Base-by-base conservation (phyloP, 495 filamentous ascomycete species). In the Trichocladium uniseriatum region DNA sequence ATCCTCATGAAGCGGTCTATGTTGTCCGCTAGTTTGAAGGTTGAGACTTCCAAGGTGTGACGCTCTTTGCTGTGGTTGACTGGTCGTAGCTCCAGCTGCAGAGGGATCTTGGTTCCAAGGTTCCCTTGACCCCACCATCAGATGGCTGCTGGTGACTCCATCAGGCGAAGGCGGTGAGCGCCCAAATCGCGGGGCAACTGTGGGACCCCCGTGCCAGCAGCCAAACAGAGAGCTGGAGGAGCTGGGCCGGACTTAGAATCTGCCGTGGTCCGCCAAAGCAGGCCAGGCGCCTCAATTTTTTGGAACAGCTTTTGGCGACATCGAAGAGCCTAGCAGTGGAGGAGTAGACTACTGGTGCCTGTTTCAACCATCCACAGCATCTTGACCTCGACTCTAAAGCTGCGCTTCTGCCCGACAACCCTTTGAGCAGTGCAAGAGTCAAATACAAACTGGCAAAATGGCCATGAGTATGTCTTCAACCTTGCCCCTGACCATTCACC, bases 391-490 rank as follows among this genome's bases (percentile, higher is more conserved):
- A 42, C 39, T n/a, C n/a, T n/a, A n/a, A n/a, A 54, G 24, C 45
- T 47, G 44, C 48, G 37, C 36, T 11, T 5, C 29, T 31, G 20
- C 44, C 47, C 38, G 22, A 43, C 41, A 49, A 51, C 35, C 16
- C n/a, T 38, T 18, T 41, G 22, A 29, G 35, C 48, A 45, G 18
- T 24, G 22, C 45, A 19, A 35, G 28, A 20, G 36, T 40, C 21
- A 29, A 44, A 42, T 34, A 56, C 7, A 35, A 48, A n/a, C 47
- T 18, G 43, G 38, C 57, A 74, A 67, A 7, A 76, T 76, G 73
- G 68, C 72, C 49, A 54, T 76, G 64, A 74, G 73, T 70, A 65
- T 28, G 68, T 63, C 37, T 37, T 34, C n/a, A 6, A 24, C n/a
- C n/a, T n/a, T n/a, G n/a, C n/a, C n/a, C n/a, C n/a, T n/a, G n/a